Evolutionary conservation across 768 basidiomycete species (phyloP), one percentile per base, ranked within the genome.

Genomic region (Hydnomerulius pinastri): DNA sequence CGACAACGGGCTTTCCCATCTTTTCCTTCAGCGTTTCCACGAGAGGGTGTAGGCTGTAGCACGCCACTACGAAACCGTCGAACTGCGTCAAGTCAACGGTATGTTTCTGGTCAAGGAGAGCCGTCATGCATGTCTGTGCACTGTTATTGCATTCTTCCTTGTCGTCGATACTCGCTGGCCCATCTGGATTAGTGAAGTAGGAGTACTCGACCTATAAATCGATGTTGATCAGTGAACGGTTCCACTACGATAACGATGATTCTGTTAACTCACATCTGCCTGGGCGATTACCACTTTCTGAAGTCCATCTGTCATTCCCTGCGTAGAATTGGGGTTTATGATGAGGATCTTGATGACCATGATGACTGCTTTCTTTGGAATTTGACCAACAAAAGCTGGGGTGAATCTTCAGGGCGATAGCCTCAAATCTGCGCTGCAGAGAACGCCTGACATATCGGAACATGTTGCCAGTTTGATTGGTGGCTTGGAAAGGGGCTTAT

Each of bases 311-410:
- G 70, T 71, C 60, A 73, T 69, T 3, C 61, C 58, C 25, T 27
- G 13, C 9, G 68, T 63, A 9, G 68, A 69, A 55, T 73, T 73
- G 2, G 71, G 71, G 43, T 72, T 72, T 53, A 68, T 51, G 37
- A 71, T 44, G 20, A 71, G 65, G 50, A 73, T n/a, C 6, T 41
- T 42, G 30, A 25, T 43, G 28, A 11, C 25, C 30, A 35, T 45
- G 20, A 35, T 24, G n/a, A 7, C 12, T 32, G n/a, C 17, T 9
- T 43, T 12, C 12, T 6, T 20, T n/a, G 24, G n/a, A n/a, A n/a
- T n/a, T n/a, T n/a, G n/a, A n/a, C n/a, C n/a, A n/a, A n/a, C n/a
- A n/a, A n/a, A n/a, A n/a, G n/a, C n/a, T n/a, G n/a, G n/a, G n/a
- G n/a, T n/a, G n/a, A n/a, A n/a, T n/a, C n/a, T n/a, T n/a, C n/a